Evolutionary conservation across 2,329 filamentous ascomycete species (phyloP).

Genomic region (Fusarium pseudoanthophilum): DNA sequence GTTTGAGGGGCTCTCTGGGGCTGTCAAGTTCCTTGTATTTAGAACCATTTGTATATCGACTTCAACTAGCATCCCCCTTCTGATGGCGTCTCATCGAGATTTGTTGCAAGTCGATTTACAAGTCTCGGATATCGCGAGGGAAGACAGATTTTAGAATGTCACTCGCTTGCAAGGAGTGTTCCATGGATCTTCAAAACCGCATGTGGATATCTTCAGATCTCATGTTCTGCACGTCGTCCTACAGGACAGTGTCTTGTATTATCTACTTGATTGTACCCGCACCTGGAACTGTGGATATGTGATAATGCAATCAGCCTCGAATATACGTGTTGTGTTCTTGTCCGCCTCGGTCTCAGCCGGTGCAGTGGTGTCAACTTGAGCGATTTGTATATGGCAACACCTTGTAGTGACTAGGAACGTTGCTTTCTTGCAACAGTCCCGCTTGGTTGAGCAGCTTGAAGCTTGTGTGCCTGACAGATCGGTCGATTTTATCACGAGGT

Average conservation of each 20-base stretch:
- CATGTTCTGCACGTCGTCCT: background rate
- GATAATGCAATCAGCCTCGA: conserved; percentile 10
- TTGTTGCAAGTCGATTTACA: conserved; percentile 15
- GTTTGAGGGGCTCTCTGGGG: background rate
- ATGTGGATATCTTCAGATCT: conserved; percentile 23
- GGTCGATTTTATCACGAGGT: conserved; percentile 31
- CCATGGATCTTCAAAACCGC: conserved; percentile 17
- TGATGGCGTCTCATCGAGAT: conserved; percentile 16
- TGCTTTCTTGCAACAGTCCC: conserved; percentile 10
- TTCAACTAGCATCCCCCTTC: background rate
- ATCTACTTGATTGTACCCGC: conserved; percentile 18
- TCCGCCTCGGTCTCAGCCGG: conserved; percentile 11
- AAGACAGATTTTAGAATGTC: conserved; percentile 1
- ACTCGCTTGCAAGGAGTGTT: conserved; percentile 12
- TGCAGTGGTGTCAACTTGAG: conserved; percentile 30
- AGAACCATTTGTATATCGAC: background rate
- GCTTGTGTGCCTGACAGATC: conserved; percentile 12
- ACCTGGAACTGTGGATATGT: conserved; percentile 25
- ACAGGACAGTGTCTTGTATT: conserved; percentile 14
- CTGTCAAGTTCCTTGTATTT: conserved; percentile 3
- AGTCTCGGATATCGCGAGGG: conserved; percentile 14
- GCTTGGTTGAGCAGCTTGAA: background rate
- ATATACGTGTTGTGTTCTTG: conserved; percentile 23
- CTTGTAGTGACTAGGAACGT: conserved; percentile 10
- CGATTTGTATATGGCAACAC: conserved; percentile 25